A percentile compares a stretch with the other conserved stretches of the same genome.
Conservation (phyloP, 345 rosid species). For the Isatis tinctoria region DNA sequence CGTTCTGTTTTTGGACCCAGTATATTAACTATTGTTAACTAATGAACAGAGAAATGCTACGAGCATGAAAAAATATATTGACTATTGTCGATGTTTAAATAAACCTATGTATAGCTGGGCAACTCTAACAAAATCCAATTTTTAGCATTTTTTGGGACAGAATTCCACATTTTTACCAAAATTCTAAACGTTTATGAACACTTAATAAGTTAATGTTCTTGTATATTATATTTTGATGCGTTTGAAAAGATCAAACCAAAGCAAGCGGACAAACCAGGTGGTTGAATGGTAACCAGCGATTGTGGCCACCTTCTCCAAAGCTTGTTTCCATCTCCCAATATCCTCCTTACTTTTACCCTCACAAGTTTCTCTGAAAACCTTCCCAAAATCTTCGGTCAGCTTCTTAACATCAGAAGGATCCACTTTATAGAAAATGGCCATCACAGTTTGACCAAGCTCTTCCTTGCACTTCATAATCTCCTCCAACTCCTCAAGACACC, state of each 20-base stretch:
- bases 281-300: neutral
- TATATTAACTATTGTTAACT: too few relatives aligned
- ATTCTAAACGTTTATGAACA: too few relatives aligned
- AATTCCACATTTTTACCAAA: too few relatives aligned
- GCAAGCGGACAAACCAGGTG: neutral
- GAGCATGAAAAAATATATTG: too few relatives aligned
- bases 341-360: neutral
- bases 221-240: too few relatives aligned
- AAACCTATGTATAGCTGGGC: too few relatives aligned
- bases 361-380: neutral
- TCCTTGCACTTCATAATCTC: neutral
- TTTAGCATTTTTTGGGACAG: too few relatives aligned
- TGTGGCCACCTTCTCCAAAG: neutral
- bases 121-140: too few relatives aligned
- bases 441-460: neutral
- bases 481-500: slow-evolving; percentile 1
- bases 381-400: neutral
- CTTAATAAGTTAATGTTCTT: too few relatives aligned
- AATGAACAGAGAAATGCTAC: too few relatives aligned
- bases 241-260: neutral
- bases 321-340: neutral
- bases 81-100: too few relatives aligned
- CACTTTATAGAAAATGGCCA: neutral
- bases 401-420: slow-evolving; percentile 2
- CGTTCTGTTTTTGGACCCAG: too few relatives aligned